phyloP scores from a whole-genome alignment of 805 yeast species.

The Torulaspora maleeae region DNA sequence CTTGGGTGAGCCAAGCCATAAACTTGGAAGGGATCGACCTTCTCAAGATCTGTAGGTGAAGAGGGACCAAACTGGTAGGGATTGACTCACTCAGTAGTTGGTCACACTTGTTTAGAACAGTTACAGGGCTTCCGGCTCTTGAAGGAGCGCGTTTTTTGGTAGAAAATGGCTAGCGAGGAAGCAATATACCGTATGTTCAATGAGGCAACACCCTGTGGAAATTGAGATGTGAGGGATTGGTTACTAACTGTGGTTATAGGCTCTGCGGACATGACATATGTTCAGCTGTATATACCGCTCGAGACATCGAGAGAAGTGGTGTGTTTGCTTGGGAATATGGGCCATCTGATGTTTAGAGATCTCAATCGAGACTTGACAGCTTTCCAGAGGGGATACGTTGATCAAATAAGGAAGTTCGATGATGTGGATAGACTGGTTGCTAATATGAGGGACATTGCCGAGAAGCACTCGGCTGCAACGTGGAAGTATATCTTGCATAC shows the following conservation, averaged over 20 bases:
- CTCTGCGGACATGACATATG: constrained; percentile 96
- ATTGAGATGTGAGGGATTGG: neutral
- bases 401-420: constrained; percentile 76
- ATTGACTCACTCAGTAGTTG: neutral
- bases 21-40: neutral
- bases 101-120: neutral
- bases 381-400: constrained; percentile 87
- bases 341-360: constrained; percentile 83
- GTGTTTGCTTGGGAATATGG: constrained; percentile 78
- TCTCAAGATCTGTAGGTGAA: neutral
- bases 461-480: constrained; percentile 39
- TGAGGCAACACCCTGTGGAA: neutral
- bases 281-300: constrained; percentile 79
- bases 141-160: neutral
- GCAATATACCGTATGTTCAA: constrained; percentile 39
- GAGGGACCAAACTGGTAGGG: neutral
- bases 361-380: constrained; percentile 73
- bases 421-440: constrained; percentile 74
- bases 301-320: constrained; percentile 85
- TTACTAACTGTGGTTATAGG: constrained; percentile 31
- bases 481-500: constrained; percentile 37
- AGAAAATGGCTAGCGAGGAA: constrained; percentile 34
- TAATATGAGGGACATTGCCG: constrained; percentile 46
- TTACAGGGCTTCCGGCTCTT: neutral
- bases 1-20: neutral